A percentile compares a stretch with the other conserved stretches of the same genome.
These are phyloP conservation scores for Adansonia grandidieri DNA, from an alignment of 441 rosid species.

Conservation along the genomic window DNA sequence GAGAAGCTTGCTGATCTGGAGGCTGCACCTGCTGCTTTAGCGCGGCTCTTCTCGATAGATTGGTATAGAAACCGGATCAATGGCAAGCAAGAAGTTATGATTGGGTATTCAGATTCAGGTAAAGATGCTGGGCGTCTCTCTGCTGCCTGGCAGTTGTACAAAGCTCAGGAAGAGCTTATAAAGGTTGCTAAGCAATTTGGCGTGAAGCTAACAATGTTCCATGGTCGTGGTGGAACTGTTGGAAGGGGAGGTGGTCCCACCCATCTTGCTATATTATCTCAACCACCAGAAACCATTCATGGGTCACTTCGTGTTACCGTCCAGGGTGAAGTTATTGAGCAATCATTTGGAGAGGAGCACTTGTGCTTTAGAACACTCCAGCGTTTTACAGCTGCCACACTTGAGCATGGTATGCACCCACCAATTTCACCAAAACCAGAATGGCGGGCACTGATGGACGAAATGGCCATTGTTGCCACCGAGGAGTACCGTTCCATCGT, in stretches of 20 bases:
- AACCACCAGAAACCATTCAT: slow-evolving; percentile 95
- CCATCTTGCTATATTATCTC: slow-evolving; percentile 97
- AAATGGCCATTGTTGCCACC: slow-evolving; percentile 87
- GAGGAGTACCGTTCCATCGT: slow-evolving; percentile 84
- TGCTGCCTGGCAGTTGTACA: slow-evolving; percentile 92
- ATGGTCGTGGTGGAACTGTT: slow-evolving; percentile 97
- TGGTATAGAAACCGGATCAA: slow-evolving; percentile 88
- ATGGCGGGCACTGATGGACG: slow-evolving; percentile 87
- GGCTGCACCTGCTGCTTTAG: slow-evolving; percentile 92
- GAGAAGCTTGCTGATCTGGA: slow-evolving; percentile 97
- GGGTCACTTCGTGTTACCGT: slow-evolving; percentile 91
- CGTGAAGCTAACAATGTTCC: slow-evolving; percentile 93
- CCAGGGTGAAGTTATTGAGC: slow-evolving; percentile 97
- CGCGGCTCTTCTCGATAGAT: slow-evolving; percentile 83
- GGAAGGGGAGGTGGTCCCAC: slow-evolving; percentile 99
- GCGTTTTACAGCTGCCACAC: slow-evolving; percentile 93
- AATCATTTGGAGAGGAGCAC: slow-evolving; percentile 91
- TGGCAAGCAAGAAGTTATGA: slow-evolving; percentile 98
- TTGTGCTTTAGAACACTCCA: slow-evolving; percentile 91
- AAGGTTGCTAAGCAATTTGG: slow-evolving; percentile 84
- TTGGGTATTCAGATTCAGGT: slow-evolving; percentile 96
- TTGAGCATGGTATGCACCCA: slow-evolving; percentile 92
- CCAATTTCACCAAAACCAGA: slow-evolving; percentile 90
- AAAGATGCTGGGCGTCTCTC: slow-evolving; percentile 95
- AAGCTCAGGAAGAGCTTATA: slow-evolving; percentile 96